These are phyloP conservation scores for Cyberlindnera samutprakarnensis DNA, from an alignment of 805 yeast genomes.

Conservation along the genomic window DNA sequence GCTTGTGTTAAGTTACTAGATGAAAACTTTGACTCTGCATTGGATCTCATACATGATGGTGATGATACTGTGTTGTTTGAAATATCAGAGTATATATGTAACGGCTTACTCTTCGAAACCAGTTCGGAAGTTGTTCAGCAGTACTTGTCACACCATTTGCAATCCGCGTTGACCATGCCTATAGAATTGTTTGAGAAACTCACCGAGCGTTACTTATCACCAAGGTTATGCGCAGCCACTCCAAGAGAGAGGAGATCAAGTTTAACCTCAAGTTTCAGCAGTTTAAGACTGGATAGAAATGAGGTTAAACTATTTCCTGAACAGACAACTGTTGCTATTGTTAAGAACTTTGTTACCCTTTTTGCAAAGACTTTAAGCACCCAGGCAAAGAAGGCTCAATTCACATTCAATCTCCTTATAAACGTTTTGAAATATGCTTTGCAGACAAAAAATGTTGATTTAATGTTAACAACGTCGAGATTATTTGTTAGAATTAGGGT, in stretches of 20 bases:
- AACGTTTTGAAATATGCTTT: conserved; percentile 31
- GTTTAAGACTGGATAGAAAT: conserved; percentile 4
- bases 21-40: conserved; percentile 20
- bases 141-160: conserved; percentile 23
- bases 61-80: conserved; percentile 9
- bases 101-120: conserved; percentile 11
- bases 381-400: conserved; percentile 23
- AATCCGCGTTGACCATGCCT: conserved; percentile 9
- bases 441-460: conserved; percentile 25
- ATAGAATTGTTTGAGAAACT: conserved; percentile 12
- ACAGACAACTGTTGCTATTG: conserved; percentile 11
- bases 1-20: conserved; percentile 23
- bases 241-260: conserved; percentile 21
- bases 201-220: conserved; percentile 18
- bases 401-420: conserved; percentile 20
- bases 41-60: conserved; percentile 7
- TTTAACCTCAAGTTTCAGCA: conserved; percentile 16
- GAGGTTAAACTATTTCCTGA: conserved; percentile 4
- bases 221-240: conserved; percentile 13
- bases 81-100: conserved; percentile 12
- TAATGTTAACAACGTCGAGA: conserved; percentile 42
- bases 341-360: conserved; percentile 20
- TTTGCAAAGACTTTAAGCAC: conserved; percentile 18
- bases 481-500: conserved; percentile 48
- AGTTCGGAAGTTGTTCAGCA: conserved; percentile 25